Evolutionary conservation across 164 flowering plant species (phyloP).

Genomic region (Annona cherimola): DNA sequence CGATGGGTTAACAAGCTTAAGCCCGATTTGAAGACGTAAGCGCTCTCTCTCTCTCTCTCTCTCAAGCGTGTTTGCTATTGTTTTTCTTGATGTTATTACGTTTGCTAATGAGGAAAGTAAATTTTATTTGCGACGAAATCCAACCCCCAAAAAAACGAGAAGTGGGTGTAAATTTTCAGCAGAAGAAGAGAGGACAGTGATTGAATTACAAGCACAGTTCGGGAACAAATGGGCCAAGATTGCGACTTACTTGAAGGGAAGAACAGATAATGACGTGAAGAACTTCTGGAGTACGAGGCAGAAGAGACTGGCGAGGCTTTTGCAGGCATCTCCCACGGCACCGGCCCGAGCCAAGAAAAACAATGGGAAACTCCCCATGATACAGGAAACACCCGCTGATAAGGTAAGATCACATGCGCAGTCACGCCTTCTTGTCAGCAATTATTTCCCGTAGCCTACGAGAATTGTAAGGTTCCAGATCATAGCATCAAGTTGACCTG

Average conservation of each 20-base stretch:
- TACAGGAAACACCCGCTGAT: slow-evolving; percentile 19
- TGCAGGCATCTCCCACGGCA: slow-evolving; percentile 28
- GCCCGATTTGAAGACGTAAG: slow-evolving; percentile 83
- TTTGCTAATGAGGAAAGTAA: not conserved
- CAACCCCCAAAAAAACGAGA: not conserved
- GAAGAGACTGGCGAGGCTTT: slow-evolving; percentile 77
- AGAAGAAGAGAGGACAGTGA: slow-evolving; percentile 85
- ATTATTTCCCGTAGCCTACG: too few relatives aligned
- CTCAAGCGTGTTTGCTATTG: not conserved
- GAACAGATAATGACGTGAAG: slow-evolving; percentile 97
- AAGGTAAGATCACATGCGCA: slow-evolving; percentile 26
- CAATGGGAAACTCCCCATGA: slow-evolving; percentile 7
- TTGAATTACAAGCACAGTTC: slow-evolving; percentile 73
- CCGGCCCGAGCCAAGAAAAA: slow-evolving; percentile 3
- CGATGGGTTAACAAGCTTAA: slow-evolving; percentile 95
- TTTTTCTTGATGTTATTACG: not conserved
- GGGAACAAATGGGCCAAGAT: slow-evolving; percentile 98
- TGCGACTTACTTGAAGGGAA: slow-evolving; percentile 70
- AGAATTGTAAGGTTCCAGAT: too few relatives aligned
- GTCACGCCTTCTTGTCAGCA: too few relatives aligned
- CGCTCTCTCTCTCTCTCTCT: not conserved
- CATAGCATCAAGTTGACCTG: too few relatives aligned
- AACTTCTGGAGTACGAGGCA: slow-evolving; percentile 96
- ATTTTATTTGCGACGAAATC: not conserved
- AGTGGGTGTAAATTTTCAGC: slow-evolving; percentile 82